These are phyloP conservation scores for Debaryomyces hansenii DNA, from an alignment of 805 yeast genomes.

Conservation along the genomic window DNA sequence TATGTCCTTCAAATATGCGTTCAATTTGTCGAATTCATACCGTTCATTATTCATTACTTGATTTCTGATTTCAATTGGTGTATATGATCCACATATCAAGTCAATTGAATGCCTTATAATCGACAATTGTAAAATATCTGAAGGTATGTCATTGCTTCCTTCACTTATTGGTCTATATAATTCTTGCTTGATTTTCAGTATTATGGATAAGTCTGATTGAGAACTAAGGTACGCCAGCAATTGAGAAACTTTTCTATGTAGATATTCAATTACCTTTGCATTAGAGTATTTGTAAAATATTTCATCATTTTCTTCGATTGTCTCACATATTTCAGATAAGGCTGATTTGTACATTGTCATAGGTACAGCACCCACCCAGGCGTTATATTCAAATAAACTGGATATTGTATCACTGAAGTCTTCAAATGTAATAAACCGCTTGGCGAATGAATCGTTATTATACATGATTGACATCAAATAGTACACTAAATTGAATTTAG, in stretches of 20 bases:
- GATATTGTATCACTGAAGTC: constrained; percentile 43
- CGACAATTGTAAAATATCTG: constrained; percentile 32
- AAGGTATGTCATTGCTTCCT: constrained; percentile 31
- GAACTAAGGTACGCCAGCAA: constrained; percentile 14
- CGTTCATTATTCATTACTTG: constrained; percentile 15
- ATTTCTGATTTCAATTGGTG: constrained; percentile 27
- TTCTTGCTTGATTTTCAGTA: constrained; percentile 17
- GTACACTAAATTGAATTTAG: constrained; percentile 41
- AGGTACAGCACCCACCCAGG: constrained; percentile 25
- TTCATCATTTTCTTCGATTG: constrained; percentile 32
- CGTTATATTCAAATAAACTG: constrained; percentile 25
- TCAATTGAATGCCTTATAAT: constrained; percentile 45
- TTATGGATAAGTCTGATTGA: constrained; percentile 13
- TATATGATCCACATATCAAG: constrained; percentile 45
- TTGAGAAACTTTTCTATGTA: constrained; percentile 38
- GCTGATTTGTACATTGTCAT: constrained; percentile 18
- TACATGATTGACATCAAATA: constrained; percentile 37
- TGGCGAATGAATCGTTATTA: constrained; percentile 19
- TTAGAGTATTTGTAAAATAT: constrained; percentile 41
- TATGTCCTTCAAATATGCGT: constrained; percentile 14
- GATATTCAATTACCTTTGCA: constrained; percentile 34
- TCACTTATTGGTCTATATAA: constrained; percentile 14
- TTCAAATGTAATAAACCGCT: constrained; percentile 38
- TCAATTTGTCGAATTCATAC: constrained; percentile 21
- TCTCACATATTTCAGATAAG: constrained; percentile 30